Evolutionary conservation across 805 yeast species (phyloP).

Genomic region (Yarrowia sp.): DNA sequence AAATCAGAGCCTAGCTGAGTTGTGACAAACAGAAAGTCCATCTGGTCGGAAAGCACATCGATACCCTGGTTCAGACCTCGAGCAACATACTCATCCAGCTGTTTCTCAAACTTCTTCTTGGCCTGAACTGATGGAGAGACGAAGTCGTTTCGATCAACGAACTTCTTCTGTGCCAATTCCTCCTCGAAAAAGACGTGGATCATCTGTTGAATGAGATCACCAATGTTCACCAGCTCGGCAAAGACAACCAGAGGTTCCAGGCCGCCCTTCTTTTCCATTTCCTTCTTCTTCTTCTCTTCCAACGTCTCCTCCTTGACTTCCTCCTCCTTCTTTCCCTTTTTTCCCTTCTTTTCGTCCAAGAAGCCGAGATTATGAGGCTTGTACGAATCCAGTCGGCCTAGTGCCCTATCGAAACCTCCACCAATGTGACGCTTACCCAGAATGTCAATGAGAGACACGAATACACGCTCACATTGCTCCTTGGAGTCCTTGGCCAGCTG

Average conservation of each 20-base stretch:
- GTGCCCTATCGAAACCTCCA: conserved; percentile 80
- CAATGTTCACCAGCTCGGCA: conserved; percentile 86
- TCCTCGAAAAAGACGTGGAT: conserved; percentile 84
- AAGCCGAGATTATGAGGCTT: conserved; percentile 47
- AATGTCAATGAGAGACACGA: conserved; percentile 58
- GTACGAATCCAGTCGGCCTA: conserved; percentile 63
- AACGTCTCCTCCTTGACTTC: conserved; percentile 16
- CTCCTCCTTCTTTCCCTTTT: conserved; percentile 16
- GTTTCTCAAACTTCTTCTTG: conserved; percentile 75
- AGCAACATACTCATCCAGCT: conserved; percentile 85
- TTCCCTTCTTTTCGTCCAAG: conserved; percentile 9
- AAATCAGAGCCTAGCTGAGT: conserved; percentile 61
- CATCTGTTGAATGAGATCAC: conserved; percentile 91
- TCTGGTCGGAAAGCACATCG: conserved; percentile 78
- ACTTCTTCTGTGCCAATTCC: conserved; percentile 56
- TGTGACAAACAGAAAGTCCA: conserved; percentile 57
- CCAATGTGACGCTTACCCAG: conserved; percentile 73
- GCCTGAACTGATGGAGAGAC: conserved; percentile 71
- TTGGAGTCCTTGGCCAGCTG: conserved; percentile 41
- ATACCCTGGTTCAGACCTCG: conserved; percentile 91
- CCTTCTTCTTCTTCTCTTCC: conserved; percentile 8
- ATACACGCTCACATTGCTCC: conserved; percentile 56
- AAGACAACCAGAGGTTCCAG: conserved; percentile 81
- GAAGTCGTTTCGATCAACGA: conserved; percentile 74
- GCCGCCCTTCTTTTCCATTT: conserved; percentile 27